phyloP scores from a whole-genome alignment of 1,284 basidiomycete genomes.

The Pholiota adiposa region DNA sequence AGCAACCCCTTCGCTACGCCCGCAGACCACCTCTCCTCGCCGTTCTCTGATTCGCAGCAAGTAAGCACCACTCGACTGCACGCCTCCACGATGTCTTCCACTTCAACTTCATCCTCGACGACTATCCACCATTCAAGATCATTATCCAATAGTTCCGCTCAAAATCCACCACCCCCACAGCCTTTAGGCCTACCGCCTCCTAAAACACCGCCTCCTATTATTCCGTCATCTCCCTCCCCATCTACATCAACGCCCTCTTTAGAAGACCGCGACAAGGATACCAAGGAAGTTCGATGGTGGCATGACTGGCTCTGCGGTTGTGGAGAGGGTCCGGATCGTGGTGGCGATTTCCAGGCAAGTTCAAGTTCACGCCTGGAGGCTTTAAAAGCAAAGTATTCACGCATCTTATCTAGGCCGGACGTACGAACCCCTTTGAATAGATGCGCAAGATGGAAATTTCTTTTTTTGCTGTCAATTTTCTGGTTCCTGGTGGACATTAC shows the following conservation, averaged over 20 bases:
- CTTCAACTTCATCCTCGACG: background rate
- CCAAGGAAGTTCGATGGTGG: slow-evolving; percentile 66
- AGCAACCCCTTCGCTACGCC: slow-evolving; percentile 59
- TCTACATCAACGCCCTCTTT: slow-evolving; percentile 36
- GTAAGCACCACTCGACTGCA: slow-evolving; percentile 16
- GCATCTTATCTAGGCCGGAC: slow-evolving; percentile 55
- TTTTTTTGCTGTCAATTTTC: background rate
- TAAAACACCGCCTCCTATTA: slow-evolving; percentile 51
- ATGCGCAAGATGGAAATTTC: background rate
- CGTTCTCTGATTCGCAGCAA: slow-evolving; percentile 48
- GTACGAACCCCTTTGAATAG: slow-evolving; percentile 77
- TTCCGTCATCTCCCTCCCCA: slow-evolving; percentile 45
- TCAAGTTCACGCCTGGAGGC: background rate
- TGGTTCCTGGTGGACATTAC: slow-evolving; percentile 6
- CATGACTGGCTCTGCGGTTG: slow-evolving; percentile 84
- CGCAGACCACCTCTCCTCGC: slow-evolving; percentile 42
- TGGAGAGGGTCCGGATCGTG: slow-evolving; percentile 67
- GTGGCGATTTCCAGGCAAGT: slow-evolving; percentile 71
- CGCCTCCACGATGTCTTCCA: background rate
- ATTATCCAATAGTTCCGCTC: slow-evolving; percentile 11
- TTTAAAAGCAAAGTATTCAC: background rate
- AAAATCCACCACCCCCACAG: slow-evolving; percentile 35
- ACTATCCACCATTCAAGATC: background rate
- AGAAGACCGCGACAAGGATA: slow-evolving; percentile 24
- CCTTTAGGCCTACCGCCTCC: slow-evolving; percentile 63